Conservation (phyloP, 1,139 yeast species). For the Suhomyces bokatorum region DNA sequence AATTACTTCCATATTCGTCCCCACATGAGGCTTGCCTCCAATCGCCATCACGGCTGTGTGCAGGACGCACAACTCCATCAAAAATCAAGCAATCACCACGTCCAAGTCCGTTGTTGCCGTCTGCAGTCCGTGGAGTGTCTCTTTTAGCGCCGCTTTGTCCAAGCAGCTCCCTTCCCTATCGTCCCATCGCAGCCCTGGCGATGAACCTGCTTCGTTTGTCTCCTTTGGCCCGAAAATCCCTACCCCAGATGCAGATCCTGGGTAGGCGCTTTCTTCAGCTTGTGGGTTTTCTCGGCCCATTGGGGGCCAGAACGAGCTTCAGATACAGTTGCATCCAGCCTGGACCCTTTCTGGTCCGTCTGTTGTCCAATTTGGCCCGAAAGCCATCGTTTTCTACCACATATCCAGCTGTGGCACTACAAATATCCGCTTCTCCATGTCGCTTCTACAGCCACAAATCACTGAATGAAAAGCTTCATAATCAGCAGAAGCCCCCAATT, state of each 20-base stretch:
- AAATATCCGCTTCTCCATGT: neutral
- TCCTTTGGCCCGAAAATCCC: neutral
- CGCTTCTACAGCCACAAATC: neutral
- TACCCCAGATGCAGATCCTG: conserved; percentile 2
- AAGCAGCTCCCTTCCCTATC: neutral
- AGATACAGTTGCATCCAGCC: neutral
- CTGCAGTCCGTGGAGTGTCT: neutral
- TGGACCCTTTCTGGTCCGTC: neutral
- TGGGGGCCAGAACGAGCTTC: neutral
- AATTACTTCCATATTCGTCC: no score
- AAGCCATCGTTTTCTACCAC: neutral
- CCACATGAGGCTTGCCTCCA: neutral
- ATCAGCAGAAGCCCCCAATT: neutral
- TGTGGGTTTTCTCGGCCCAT: neutral
- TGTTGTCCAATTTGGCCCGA: neutral
- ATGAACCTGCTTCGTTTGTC: neutral
- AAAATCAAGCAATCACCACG: neutral
- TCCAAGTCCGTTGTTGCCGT: neutral
- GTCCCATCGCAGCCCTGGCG: neutral
- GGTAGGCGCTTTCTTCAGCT: no score
- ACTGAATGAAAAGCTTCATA: neutral
- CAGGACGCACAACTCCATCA: neutral
- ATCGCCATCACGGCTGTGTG: neutral
- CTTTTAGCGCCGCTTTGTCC: neutral
- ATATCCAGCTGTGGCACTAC: neutral